These are phyloP conservation scores for Picochlorum costavermella DNA, from an alignment of 139 green algal genomes.

Conservation along the genomic window DNA sequence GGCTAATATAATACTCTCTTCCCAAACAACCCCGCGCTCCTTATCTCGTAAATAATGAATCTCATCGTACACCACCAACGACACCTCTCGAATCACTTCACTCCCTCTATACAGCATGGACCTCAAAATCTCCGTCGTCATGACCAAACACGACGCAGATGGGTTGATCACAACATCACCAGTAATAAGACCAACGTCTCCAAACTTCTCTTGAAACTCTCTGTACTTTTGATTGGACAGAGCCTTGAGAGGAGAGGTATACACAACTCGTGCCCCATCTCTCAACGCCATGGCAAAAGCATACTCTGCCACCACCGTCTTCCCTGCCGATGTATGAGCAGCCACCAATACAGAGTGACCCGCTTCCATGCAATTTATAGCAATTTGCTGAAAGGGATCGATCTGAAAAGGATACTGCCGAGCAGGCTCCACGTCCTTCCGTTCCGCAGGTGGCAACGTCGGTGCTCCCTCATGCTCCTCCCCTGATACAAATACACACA, in stretches of 20 bases:
- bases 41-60: conserved; percentile 62
- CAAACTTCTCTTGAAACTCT: conserved; percentile 67
- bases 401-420: conserved; percentile 54
- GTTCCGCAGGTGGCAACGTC: neutral
- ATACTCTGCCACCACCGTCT: conserved; percentile 78
- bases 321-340: conserved; percentile 77
- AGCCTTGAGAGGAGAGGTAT: conserved; percentile 82
- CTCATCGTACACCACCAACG: conserved; percentile 55
- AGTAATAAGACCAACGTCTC: conserved; percentile 71
- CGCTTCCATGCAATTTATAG: conserved; percentile 60
- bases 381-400: conserved; percentile 72
- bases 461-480: neutral
- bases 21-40: conserved; percentile 82
- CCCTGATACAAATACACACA: neutral
- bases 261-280: conserved; percentile 47
- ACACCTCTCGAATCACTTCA: conserved; percentile 56
- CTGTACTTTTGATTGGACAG: conserved; percentile 81
- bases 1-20: conserved; percentile 52
- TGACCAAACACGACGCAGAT: conserved; percentile 70
- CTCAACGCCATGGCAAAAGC: conserved; percentile 74
- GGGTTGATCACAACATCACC: conserved; percentile 76
- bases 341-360: conserved; percentile 61
- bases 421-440: conserved; percentile 15
- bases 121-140: conserved; percentile 84
- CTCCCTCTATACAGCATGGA: conserved; percentile 74